Evolutionary conservation across 129 eudicot species (phyloP).

Genomic region (Flaveria trinervia): DNA sequence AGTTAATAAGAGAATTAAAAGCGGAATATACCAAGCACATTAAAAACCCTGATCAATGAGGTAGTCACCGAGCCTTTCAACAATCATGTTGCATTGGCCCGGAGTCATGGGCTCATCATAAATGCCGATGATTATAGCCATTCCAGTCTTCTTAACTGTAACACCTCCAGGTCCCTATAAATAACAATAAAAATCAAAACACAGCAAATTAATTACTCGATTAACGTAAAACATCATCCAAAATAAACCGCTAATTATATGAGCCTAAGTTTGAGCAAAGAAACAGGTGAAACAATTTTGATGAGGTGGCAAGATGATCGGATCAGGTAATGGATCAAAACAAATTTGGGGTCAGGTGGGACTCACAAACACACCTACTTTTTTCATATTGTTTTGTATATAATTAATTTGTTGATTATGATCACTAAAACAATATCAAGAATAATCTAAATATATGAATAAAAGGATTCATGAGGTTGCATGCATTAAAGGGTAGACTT

Average conservation of each 20-base stretch:
- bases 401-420: neutral
- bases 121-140: slow-evolving; percentile 72
- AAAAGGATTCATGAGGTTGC: neutral
- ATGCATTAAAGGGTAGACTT: neutral
- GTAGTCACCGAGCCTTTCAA: slow-evolving; percentile 90
- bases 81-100: slow-evolving; percentile 88
- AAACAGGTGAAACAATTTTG: slow-evolving; percentile 12
- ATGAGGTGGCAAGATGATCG: neutral
- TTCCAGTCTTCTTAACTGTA: slow-evolving; percentile 67
- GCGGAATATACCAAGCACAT: slow-evolving; percentile 42
- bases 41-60: slow-evolving; percentile 81
- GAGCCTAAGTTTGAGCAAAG: neutral
- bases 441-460: neutral
- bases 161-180: slow-evolving; percentile 85
- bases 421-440: neutral
- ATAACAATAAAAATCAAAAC: slow-evolving; percentile 3
- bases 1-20: neutral
- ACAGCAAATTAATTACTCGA: neutral
- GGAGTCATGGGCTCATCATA: slow-evolving; percentile 94
- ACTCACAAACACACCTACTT: neutral
- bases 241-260: neutral
- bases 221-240: neutral
- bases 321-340: neutral
- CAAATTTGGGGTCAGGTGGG: neutral
- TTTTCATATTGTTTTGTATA: neutral